Base-by-base conservation (phyloP, 164 flowering plant species). In the Vitis rupestris region DNA sequence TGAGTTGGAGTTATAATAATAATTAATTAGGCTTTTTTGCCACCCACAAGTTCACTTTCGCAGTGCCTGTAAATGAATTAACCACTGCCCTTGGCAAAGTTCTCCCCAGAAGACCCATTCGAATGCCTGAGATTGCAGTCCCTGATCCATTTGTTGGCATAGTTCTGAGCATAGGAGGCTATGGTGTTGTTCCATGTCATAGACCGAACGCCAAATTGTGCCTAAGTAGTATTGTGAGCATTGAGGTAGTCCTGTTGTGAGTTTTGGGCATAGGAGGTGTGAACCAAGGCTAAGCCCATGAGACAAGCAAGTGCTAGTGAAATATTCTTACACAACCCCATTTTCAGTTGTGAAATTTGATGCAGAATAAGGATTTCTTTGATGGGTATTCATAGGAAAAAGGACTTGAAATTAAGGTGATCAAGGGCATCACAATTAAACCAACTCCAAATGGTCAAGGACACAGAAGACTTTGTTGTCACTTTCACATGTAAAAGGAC, bases 201-300 rank as follows among this genome's bases (percentile, higher is more conserved):
- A 13, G 76, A 66, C 1, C 64, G 70, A 4, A 85, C 84, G 0
- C 87, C 88, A 0, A 85, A 82, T 37, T 37, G 48, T 0, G 80
- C 79, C 4, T 87, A 76, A 44, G 82, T 82, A 1, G 68, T 61
- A 50, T 85, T 85, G 82, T 86, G 89, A 3, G 76, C 76, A n/a
- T 56, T 56, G 0, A 81, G 48, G 59, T 31, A 83, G 68, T 83
- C 81, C 58, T 70, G 68, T 1, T 55, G 74, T 15, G 69, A 50
- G 73, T 69, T 68, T 59, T 78, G 82, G 16, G 85, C 68, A 0
- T 2, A 67, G 29, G 68, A 57, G 65, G 29, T 3, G 8, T 59
- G 76, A 69, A 17, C 19, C 23, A 71, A 4, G 27, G 64, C 7
- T 8, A 68, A 60, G 55, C 48, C 14, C 57, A 44, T 14, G 50